Conservation (phyloP, 352 stramenopile species). For the Phytophthora litchii region DNA sequence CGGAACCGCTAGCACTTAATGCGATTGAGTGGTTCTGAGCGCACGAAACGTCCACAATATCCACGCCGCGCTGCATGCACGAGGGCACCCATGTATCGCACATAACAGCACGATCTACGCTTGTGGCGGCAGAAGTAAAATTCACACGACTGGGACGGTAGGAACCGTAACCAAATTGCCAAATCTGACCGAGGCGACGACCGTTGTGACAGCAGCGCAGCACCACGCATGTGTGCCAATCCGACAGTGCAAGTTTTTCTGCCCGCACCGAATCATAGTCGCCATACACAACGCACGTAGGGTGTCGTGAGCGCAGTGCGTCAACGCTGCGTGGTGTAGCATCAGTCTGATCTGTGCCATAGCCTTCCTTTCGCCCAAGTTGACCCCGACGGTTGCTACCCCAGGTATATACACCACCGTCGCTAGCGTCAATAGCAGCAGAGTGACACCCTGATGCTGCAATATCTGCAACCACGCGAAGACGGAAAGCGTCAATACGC, state of each 20-base stretch:
- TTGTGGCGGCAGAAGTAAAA: conserved; percentile 41
- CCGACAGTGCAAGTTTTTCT: conserved; percentile 66
- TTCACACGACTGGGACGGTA: conserved; percentile 72
- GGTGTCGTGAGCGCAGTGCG: conserved; percentile 52
- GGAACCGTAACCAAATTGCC: conserved; percentile 80
- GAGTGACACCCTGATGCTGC: conserved; percentile 77
- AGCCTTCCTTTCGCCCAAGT: conserved; percentile 79
- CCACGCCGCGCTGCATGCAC: conserved; percentile 52
- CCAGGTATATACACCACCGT: conserved; percentile 74
- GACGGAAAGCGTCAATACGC: conserved; percentile 72
- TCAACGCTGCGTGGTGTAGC: conserved; percentile 64
- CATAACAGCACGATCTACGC: conserved; percentile 33
- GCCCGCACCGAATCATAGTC: conserved; percentile 51
- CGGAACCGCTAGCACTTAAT: conserved; percentile 57
- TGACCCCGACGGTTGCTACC: conserved; percentile 83
- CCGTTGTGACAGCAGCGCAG: conserved; percentile 61
- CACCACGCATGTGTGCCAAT: conserved; percentile 77
- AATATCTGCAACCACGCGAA: conserved; percentile 61
- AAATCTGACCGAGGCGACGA: conserved; percentile 68
- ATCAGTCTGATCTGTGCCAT: conserved; percentile 68
- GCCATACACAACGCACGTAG: conserved; percentile 67
- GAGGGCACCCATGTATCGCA: conserved; percentile 65
- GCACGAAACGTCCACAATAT: conserved; percentile 77
- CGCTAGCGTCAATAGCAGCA: conserved; percentile 53
- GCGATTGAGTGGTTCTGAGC: conserved; percentile 84